phyloP scores from a whole-genome alignment of 768 basidiomycete species.

The Rhizopogon sp. region DNA sequence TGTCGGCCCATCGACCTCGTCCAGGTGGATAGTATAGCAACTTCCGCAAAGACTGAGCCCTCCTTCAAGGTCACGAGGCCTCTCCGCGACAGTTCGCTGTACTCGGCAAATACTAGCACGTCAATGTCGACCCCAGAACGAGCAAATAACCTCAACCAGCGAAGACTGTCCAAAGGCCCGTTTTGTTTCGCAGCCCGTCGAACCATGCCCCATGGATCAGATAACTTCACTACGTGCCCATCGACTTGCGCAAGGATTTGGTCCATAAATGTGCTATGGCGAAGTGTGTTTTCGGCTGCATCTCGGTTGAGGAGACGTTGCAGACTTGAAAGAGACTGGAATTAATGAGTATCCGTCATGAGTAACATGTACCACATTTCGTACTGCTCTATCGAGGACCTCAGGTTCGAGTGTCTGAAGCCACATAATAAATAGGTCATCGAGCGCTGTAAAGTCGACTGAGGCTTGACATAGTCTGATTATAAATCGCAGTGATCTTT shows the following conservation, averaged over 20 bases:
- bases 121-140: conserved; percentile 65
- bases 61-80: conserved; percentile 38
- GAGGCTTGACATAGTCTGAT: conserved; percentile 48
- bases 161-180: conserved; percentile 43
- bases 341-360: neutral
- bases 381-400: conserved; percentile 36
- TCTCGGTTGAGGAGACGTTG: conserved; percentile 55
- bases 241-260: conserved; percentile 25
- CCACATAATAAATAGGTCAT: conserved; percentile 57
- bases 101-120: conserved; percentile 41
- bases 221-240: conserved; percentile 17
- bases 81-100: conserved; percentile 35
- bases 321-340: conserved; percentile 49
- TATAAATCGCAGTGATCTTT: conserved; percentile 45
- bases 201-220: conserved; percentile 56
- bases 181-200: conserved; percentile 36
- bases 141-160: conserved; percentile 59
- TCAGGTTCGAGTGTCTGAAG: conserved; percentile 39
- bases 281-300: conserved; percentile 32
- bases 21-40: conserved; percentile 56
- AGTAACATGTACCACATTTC: conserved; percentile 3
- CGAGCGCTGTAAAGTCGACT: conserved; percentile 52
- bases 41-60: conserved; percentile 47
- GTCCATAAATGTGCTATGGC: conserved; percentile 33
- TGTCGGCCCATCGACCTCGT: conserved; percentile 53